Evolutionary conservation across 441 rosid species (phyloP).

Genomic region (Gossypium gossypioides): DNA sequence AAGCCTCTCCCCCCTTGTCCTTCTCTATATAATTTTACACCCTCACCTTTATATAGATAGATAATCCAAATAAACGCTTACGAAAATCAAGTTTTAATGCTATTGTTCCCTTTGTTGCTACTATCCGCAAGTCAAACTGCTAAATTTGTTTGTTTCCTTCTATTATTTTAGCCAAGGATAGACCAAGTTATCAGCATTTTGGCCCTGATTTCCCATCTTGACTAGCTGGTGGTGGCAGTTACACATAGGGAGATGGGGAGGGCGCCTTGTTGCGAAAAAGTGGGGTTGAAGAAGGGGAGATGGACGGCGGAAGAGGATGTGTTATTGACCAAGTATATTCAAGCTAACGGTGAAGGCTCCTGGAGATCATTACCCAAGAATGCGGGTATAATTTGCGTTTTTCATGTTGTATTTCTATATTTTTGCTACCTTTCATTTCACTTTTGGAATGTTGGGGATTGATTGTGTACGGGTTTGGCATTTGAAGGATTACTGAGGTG

Average conservation of each 20-base stretch:
- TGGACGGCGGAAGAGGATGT: slow-evolving; percentile 83
- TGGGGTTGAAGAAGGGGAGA: slow-evolving; percentile 72
- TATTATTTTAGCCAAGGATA: background rate
- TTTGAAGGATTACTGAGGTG: slow-evolving; percentile 63
- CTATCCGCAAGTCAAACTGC: background rate
- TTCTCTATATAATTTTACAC: background rate
- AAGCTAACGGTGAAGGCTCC: slow-evolving; percentile 67
- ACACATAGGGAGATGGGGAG: slow-evolving; percentile 49
- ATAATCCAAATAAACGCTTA: background rate
- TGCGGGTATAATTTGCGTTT: slow-evolving; percentile 35
- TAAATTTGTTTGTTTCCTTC: background rate
- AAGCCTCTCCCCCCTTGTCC: background rate
- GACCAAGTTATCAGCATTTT: background rate
- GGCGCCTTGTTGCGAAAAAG: slow-evolving; percentile 80
- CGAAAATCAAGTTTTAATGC: background rate
- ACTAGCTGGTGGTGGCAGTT: background rate
- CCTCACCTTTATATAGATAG: background rate
- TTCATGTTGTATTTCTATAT: background rate
- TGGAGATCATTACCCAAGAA: slow-evolving; percentile 85
- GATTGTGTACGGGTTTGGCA: background rate
- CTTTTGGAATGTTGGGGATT: background rate
- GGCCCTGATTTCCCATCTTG: background rate
- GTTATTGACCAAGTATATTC: slow-evolving; percentile 46
- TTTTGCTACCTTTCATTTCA: background rate
- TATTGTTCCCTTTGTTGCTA: background rate